A percentile compares a stretch with the other conserved stretches of the same genome.
Conservation (phyloP, 2,329 filamentous ascomycete genomes). For the Nectriaceae sp. region DNA sequence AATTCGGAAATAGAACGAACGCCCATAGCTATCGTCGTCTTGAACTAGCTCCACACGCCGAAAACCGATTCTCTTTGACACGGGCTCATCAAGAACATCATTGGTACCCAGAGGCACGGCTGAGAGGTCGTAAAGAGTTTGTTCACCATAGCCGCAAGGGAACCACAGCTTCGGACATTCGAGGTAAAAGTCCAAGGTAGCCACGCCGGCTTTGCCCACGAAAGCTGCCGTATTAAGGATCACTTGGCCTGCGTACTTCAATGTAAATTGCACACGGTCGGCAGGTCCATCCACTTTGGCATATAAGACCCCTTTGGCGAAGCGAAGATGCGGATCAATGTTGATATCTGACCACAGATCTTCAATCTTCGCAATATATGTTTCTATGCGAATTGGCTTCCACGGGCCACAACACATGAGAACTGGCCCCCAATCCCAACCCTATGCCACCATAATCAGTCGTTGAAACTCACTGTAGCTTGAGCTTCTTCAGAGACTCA, state of each 20-base stretch:
- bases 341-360: not conserved
- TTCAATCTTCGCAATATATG: conserved; percentile 17
- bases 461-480: not conserved
- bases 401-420: conserved; percentile 63
- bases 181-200: not conserved
- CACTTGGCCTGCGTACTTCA: not conserved
- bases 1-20: not conserved
- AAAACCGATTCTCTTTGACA: conserved; percentile 4
- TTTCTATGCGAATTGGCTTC: conserved; percentile 65
- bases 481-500: not conserved
- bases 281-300: not conserved
- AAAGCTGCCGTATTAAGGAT: not conserved
- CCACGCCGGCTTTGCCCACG: not conserved
- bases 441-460: conserved; percentile 32
- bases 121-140: conserved; percentile 7
- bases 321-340: not conserved
- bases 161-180: conserved; percentile 8
- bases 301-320: not conserved
- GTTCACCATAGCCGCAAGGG: conserved; percentile 13
- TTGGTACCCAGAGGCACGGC: not conserved
- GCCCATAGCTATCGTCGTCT: conserved; percentile 1
- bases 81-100: not conserved
- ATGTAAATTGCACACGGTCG: not conserved
- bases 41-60: conserved; percentile 5
- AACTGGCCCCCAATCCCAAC: conserved; percentile 69